Evolutionary conservation across 140 eudicot species (phyloP), one percentile per base, ranked within the genome.

Genomic region (Erigeron philadelphicus): DNA sequence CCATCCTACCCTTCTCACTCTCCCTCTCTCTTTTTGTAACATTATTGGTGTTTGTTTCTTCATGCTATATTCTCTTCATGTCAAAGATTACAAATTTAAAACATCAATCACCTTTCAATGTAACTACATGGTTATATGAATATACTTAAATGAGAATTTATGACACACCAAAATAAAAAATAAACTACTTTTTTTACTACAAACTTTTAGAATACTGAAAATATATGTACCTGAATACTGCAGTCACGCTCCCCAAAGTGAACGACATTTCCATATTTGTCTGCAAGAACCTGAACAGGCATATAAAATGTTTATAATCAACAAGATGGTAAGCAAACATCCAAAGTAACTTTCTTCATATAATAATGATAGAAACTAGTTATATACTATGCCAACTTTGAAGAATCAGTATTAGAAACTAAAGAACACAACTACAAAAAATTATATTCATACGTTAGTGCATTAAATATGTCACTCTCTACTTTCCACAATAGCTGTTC

Each of bases 171-270:
- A 53, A 16, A 15, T 15, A 52, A n/a, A 52, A n/a, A 52, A 52
- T 18, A 4, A 4, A n/a, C 15, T 15, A 53, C 59, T 53, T 57
- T 57, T 57, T 7, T 18, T 38, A 6, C 40, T 55, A 19, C 8
- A 58, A 19, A 60, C 13, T 11, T 35, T 25, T 60, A 1, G 11
- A 2, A 23, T 15, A 8, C 11, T 76, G 5, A 57, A 18, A 55
- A 18, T 41, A 67, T 57, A 18, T 62, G 35, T 72, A 87, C 98
- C 96, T 93, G 98, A 80, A 93, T 93, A 81, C 96, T 93, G 85
- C 98, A 93, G 81, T 93, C 98, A 80, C 98, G 98, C 81, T 93
- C 98, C 58, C 98, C 98, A 70, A 89, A 93, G 82, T 93, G 98
- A 77, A 89, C 94, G 68, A 93, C 98, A 71, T 93, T 93, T 55